Conservation (phyloP, 2,329 filamentous ascomycete species). For the Malbranchea zuffiana region DNA sequence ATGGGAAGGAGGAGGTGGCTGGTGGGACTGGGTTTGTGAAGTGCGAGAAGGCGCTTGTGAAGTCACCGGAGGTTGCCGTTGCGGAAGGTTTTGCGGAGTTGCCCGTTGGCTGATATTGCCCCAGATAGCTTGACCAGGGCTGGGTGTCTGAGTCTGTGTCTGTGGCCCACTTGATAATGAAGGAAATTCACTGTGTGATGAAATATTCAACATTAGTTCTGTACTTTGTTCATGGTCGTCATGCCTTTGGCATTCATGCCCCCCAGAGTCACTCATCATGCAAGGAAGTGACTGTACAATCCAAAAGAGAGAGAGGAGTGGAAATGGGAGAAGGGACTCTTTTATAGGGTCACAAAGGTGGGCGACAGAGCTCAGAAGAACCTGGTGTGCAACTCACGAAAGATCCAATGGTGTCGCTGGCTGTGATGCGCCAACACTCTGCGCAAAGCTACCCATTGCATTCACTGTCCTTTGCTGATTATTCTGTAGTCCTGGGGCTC, state of each 20-base stretch:
- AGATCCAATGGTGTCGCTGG: conserved; percentile 45
- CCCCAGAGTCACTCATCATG: too few species aligned
- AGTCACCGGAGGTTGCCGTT: conserved; percentile 36
- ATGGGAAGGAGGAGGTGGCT: conserved; percentile 35
- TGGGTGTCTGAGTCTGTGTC: conserved; percentile 42
- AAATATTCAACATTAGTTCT: conserved; percentile 13
- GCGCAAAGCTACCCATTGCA: conserved; percentile 45
- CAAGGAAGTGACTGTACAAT: not conserved
- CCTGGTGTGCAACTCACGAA: conserved; percentile 38
- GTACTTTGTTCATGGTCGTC: too few species aligned
- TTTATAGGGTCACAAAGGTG: not conserved
- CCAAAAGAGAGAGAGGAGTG: not conserved
- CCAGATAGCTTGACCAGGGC: conserved; percentile 45
- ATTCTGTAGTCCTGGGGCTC: conserved; percentile 41
- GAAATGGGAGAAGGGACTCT: not conserved
- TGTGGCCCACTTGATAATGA: conserved; percentile 49
- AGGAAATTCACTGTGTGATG: conserved; percentile 47
- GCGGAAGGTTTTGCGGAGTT: conserved; percentile 43
- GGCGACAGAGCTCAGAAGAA: not conserved
- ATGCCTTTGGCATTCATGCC: too few species aligned
- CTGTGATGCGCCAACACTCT: conserved; percentile 45
- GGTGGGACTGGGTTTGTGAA: conserved; percentile 33
- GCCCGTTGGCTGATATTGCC: conserved; percentile 47
- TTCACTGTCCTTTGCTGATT: conserved; percentile 42
- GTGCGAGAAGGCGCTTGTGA: conserved; percentile 33